Conservation (phyloP, 2,329 filamentous ascomycete genomes). For the Triangularia verruculosa region DNA sequence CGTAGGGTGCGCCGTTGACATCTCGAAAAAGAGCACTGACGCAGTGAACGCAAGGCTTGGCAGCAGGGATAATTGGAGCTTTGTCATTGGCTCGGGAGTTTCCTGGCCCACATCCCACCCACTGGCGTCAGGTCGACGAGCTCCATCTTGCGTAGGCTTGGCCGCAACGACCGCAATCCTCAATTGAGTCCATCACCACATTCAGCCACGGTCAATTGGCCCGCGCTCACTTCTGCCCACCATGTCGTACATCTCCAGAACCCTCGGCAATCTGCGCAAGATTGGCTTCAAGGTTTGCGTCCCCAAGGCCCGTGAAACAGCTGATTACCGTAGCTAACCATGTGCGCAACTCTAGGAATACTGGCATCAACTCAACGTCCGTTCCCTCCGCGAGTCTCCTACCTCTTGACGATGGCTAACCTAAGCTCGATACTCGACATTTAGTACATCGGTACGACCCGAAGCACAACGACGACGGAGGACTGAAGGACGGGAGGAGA, state of each 20-base stretch:
- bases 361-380: conserved; percentile 88
- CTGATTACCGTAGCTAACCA: conserved; percentile 13
- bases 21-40: conserved; percentile 12
- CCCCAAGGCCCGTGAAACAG: neutral
- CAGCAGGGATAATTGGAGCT: conserved; percentile 18
- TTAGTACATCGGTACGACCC: conserved; percentile 55
- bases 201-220: conserved; percentile 31
- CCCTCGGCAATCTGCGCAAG: conserved; percentile 79
- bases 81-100: conserved; percentile 26
- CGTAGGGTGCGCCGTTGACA: conserved; percentile 5
- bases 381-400: conserved; percentile 36
- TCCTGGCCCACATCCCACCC: conserved; percentile 15
- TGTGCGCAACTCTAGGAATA: conserved; percentile 62
- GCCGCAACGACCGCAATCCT: conserved; percentile 13
- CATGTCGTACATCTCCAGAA: conserved; percentile 92
- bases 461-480: neutral
- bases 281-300: conserved; percentile 77
- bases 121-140: conserved; percentile 23
- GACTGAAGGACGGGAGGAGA: neutral
- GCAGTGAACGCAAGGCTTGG: conserved; percentile 14
- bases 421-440: conserved; percentile 7
- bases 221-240: conserved; percentile 34
- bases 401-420: conserved; percentile 27
- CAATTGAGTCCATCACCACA: conserved; percentile 15
- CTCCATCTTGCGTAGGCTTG: conserved; percentile 10